Base-by-base conservation (phyloP, 441 rosid genomes). In the Capsella rubella region DNA sequence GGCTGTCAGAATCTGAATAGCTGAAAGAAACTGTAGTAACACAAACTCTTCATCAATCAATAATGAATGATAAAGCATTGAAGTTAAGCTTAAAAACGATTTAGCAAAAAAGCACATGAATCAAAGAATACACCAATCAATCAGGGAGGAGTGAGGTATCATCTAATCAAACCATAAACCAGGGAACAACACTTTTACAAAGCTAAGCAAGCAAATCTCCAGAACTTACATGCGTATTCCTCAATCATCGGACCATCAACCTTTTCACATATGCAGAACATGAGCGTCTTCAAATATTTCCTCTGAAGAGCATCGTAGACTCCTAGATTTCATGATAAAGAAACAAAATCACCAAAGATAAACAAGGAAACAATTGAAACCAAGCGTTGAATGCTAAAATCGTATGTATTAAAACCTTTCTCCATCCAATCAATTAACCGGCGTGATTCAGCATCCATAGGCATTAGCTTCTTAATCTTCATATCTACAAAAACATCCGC, bases 341-440 rank as follows among this genome's bases (percentile, higher is more conserved):
- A 13, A 69, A 43, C 51, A 56, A 52, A 47, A 63, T 64, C 53
- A 76, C 4, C 46, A 71, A 8, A 47, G 1, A 60, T 15, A 3
- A 60, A 29, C 4, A 59, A 18, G 7, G 54, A 39, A n/a, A 58
- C 42, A 49, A 34, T 40, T 31, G 3, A 51, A 13, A 15, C 0
- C 9, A 71, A 40, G 6, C 32, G 27, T 13, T 4, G 1, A 62
- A 32, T 39, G 4, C 29, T 8, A 15, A 31, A 40, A 65, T 40
- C 34, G 1, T 34, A 34, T 39, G 28, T 57, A 10, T 15, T 3
- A 67, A 46, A 50, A 70, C 82, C 82, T 79, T 93, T 95, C 84
- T 95, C 98, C 99, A 93, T 93, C 97, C 98, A 93, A 69, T 95
- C 98, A 66, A 95, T 91, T 81, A 95, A 74, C 60, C 98, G 81